phyloP scores from a whole-genome alignment of 495 filamentous ascomycete species.

The Cryomyces antarcticus region DNA sequence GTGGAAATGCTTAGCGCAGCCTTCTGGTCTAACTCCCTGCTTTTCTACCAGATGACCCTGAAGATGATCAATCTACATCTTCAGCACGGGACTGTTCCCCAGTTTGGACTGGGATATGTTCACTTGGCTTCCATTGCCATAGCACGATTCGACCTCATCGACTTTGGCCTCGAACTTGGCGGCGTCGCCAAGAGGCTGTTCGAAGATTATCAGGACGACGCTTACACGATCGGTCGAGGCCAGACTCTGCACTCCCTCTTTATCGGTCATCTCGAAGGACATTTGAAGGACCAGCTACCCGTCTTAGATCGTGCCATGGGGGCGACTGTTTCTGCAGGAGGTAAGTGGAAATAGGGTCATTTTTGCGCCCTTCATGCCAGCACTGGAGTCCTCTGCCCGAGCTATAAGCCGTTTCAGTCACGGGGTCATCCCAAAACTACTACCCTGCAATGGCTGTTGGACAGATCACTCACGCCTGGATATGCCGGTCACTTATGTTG shows the following conservation, averaged over 20 bases:
- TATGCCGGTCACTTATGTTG: too few relatives aligned
- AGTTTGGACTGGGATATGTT: slow-evolving; percentile 56
- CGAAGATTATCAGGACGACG: slow-evolving; percentile 38
- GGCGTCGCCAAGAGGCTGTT: slow-evolving; percentile 44
- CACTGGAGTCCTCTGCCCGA: too few relatives aligned
- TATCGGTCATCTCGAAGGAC: slow-evolving; percentile 48
- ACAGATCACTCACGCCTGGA: too few relatives aligned
- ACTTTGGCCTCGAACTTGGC: slow-evolving; percentile 45
- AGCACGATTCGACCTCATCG: slow-evolving; percentile 49
- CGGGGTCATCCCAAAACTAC: too few relatives aligned
- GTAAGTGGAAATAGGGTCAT: slow-evolving; percentile 11
- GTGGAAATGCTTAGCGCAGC: slow-evolving; percentile 59
- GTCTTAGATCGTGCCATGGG: slow-evolving; percentile 50
- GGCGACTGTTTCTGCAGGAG: slow-evolving; percentile 46
- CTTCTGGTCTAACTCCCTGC: slow-evolving; percentile 58
- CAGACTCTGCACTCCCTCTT: slow-evolving; percentile 55
- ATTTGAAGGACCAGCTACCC: slow-evolving; percentile 36
- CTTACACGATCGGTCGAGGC: slow-evolving; percentile 48
- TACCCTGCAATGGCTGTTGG: too few relatives aligned
- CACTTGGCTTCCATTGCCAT: slow-evolving; percentile 55
- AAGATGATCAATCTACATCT: slow-evolving; percentile 53
- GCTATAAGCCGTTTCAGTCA: too few relatives aligned
- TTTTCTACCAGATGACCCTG: slow-evolving; percentile 58
- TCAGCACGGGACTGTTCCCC: slow-evolving; percentile 41
- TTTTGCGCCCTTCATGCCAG: too few relatives aligned